phyloP scores from a whole-genome alignment of 306 rosid species.

The Mimosa pudica region DNA sequence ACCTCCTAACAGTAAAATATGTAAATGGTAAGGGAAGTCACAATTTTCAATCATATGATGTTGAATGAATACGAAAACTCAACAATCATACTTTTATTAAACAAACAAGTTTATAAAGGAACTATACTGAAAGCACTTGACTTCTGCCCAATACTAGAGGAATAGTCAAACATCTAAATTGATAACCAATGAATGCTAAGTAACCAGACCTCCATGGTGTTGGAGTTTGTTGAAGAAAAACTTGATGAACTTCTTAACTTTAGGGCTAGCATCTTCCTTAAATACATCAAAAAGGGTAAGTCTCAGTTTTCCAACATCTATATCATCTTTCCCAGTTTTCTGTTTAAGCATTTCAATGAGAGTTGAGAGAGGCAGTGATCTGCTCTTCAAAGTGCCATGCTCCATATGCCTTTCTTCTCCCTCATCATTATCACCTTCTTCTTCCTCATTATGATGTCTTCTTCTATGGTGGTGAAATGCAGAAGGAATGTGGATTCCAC shows the following conservation, averaged over 20 bases:
- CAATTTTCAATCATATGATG: not conserved
- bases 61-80: too few relatives aligned
- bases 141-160: not conserved
- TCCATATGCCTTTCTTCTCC: conserved; percentile 10
- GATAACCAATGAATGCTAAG: not conserved
- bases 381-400: conserved; percentile 43
- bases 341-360: too few relatives aligned
- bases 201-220: conserved; percentile 13
- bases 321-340: too few relatives aligned
- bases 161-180: not conserved
- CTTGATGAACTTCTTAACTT: conserved; percentile 80
- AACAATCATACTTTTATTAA: too few relatives aligned
- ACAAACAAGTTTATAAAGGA: not conserved
- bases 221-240: conserved; percentile 50
- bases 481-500: conserved; percentile 46
- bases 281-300: conserved; percentile 29
- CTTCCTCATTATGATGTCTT: conserved; percentile 19
- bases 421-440: conserved; percentile 33
- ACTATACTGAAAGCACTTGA: not conserved
- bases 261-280: conserved; percentile 79
- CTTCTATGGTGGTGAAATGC: not conserved
- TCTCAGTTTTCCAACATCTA: too few relatives aligned
- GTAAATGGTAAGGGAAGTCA: not conserved
- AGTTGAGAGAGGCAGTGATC: conserved; percentile 58
- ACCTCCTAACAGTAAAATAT: not conserved